Base-by-base conservation (phyloP, 768 basidiomycete genomes). In the Hortiboletus flavorubellus region DNA sequence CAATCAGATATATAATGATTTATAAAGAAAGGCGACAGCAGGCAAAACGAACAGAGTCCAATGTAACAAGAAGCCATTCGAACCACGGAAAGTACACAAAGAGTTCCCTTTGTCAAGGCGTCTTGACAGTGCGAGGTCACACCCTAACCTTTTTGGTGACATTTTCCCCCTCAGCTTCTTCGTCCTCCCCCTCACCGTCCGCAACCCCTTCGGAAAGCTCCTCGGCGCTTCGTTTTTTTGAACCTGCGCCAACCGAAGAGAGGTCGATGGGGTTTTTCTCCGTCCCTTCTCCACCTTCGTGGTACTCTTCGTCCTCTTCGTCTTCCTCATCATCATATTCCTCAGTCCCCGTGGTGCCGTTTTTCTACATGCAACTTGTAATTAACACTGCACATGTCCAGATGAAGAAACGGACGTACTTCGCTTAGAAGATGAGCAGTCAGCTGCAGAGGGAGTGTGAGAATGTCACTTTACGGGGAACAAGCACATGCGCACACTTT, bases 161-260 rank as follows among this genome's bases (percentile, higher is more conserved):
- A 11, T 18, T 55, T 52, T 57, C 40, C 9, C 37, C 59, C 21
- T 55, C 59, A 0, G 2, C 39, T 21, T 47, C 62, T 3, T 42
- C 59, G 0, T 49, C 62, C 0, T 55, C 57, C 2, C 58, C 67
- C 0, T 62, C 69, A 10, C 43, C 51, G 10, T 23, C 15, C 5
- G 26, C 46, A 23, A 56, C 54, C 4, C 23, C 58, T 11, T 58
- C 63, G 7, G 31, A 18, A 34, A 70, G 59, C 8, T 67, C 69
- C 16, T 65, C 64, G 12, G 10, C 69, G 2, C 56, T 41, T 26
- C 69, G 68, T 51, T 70, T 70, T 51, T 70, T 70, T 30, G 62
- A 59, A 48, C 71, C 64, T 3, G 51, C 51, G 30, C 47, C 49
- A n/a, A 12, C 12, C 7, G 58, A 40, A 8, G 55, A 51, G 21